These are phyloP conservation scores for Trifolium subterraneum DNA, from an alignment of 306 rosid genomes.

Conservation along the genomic window DNA sequence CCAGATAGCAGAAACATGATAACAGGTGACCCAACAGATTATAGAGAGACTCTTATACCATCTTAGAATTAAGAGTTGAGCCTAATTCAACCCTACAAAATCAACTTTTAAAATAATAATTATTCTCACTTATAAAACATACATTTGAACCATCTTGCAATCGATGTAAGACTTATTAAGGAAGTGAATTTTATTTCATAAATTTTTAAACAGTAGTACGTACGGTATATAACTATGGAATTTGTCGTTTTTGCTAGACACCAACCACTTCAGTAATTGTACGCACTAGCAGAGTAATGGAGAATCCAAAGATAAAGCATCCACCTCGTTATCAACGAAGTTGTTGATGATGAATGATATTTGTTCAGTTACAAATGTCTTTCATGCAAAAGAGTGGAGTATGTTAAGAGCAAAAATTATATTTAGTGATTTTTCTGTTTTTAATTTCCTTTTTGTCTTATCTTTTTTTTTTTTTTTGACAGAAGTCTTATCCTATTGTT, in stretches of 20 bases:
- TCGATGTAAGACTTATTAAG: too few species aligned
- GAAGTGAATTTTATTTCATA: too few species aligned
- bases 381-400: not conserved
- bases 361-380: not conserved
- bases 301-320: conserved; percentile 5
- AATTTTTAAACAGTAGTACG: too few species aligned
- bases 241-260: not conserved
- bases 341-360: not conserved
- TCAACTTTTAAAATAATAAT: too few species aligned
- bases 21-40: too few species aligned
- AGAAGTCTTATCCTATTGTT: not conserved
- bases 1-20: too few species aligned
- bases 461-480: too few species aligned
- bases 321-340: conserved; percentile 13
- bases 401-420: not conserved
- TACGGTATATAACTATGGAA: not conserved
- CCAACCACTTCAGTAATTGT: not conserved
- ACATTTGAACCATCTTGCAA: too few species aligned
- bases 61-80: too few species aligned
- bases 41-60: too few species aligned
- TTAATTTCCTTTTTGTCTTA: not conserved
- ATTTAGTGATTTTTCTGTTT: not conserved
- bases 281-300: not conserved
- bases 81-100: too few species aligned
- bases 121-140: too few species aligned